Percentiles rank a stretch among this genome's conserved stretches.
Evolutionary conservation across 176 grass and related monocot species (phyloP).

Genomic region (Rhynchospora tenuis): DNA sequence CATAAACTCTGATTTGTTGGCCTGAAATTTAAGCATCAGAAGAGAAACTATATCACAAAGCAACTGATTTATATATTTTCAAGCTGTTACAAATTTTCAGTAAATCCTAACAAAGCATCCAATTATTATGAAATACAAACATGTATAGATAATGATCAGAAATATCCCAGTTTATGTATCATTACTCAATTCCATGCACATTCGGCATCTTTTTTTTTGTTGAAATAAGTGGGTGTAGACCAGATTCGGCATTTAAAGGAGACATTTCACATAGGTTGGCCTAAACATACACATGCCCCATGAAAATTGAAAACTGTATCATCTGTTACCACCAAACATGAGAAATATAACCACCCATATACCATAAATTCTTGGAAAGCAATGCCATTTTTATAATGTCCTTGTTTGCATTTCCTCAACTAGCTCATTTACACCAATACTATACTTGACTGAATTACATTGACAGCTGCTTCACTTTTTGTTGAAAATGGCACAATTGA

Average conservation of each 20-base stretch:
- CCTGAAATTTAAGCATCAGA: conserved; percentile 49
- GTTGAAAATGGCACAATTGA: neutral
- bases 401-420: neutral
- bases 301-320: neutral
- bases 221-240: neutral
- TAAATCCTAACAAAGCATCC: neutral
- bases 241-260: neutral
- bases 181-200: neutral
- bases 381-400: neutral
- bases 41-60: neutral
- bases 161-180: neutral
- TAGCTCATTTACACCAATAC: neutral
- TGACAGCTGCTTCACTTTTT: neutral
- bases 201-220: neutral
- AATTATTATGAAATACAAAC: neutral
- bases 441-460: neutral
- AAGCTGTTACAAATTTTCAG: neutral
- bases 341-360: neutral
- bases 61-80: neutral
- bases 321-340: neutral
- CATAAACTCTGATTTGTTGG: conserved; percentile 64
- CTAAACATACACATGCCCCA: neutral
- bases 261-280: neutral
- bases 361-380: neutral
- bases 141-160: neutral